Base-by-base conservation (phyloP, 768 basidiomycete genomes). In the Peribolospora baueri region DNA sequence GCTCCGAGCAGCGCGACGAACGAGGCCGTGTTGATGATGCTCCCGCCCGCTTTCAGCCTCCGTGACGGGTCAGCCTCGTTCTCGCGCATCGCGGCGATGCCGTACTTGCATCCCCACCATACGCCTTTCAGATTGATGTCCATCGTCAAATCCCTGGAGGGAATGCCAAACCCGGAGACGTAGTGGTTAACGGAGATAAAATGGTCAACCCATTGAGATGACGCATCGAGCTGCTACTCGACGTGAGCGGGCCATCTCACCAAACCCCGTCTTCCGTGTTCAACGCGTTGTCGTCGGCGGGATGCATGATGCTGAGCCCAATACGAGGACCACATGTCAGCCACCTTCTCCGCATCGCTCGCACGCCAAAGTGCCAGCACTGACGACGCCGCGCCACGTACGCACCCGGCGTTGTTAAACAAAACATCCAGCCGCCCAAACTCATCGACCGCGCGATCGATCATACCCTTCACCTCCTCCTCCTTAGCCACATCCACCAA, bases 91-190 rank as follows among this genome's bases (percentile, higher is more conserved):
- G 93, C 93, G 52, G 81, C 72, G 65, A 98, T 90, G 5, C 91
- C 93, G 64, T 97, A 81, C 70, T 95, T 97, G 74, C 83, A 90
- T 41, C 93, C 93, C 80, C 82, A 98, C 93, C 91, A 97, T 57
- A 97, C 93, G 52, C 93, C 93, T 70, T 97, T 98, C 64, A 91
- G 76, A 67, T 97, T 97, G 72, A 95, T 80, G 76, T 25, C 25
- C 25, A 25, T 25, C 25, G 25, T 25, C 25, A 25, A 25, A 25
- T 25, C 25, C 25, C 80, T 84, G 25, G 56, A 86, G 72, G 65
- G 85, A 83, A 52, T 42, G 43, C 48, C 25, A 2, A 39, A 25
- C 25, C 25, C 25, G 25, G 25, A 25, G 25, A 25, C n/a, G n/a
- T n/a, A n/a, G n/a, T n/a, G n/a, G n/a, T n/a, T n/a, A n/a, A n/a